phyloP scores from a whole-genome alignment of 345 rosid species.

The Acer saccharum region DNA sequence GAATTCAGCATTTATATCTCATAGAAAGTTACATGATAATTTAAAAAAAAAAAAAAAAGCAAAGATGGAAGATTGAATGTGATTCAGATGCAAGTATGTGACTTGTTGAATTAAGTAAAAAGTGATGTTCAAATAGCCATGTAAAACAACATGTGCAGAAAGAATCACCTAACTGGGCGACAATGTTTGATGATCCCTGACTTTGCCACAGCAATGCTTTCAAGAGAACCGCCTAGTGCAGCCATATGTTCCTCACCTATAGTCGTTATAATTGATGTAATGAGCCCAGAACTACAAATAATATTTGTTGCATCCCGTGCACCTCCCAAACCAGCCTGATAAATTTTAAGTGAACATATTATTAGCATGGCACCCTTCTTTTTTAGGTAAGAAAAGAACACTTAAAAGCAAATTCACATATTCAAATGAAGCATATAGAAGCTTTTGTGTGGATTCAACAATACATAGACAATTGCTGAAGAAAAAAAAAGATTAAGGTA shows the following conservation, averaged over 20 bases:
- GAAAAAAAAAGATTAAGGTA: background rate
- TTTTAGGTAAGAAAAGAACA: background rate
- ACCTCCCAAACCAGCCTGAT: conserved; percentile 90
- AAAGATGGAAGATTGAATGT: background rate
- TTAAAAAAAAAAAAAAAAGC: background rate
- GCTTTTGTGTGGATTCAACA: background rate
- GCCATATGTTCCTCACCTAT: conserved; percentile 82
- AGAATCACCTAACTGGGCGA: conserved; percentile 85
- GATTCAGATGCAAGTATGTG: background rate
- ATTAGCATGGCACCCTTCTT: background rate
- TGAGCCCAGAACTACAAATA: conserved; percentile 58
- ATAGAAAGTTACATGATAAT: background rate
- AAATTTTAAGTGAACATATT: background rate
- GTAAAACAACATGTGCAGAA: conserved; percentile 2
- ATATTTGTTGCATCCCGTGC: conserved; percentile 91
- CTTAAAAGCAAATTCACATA: background rate
- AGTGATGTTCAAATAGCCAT: background rate
- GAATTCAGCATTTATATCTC: background rate
- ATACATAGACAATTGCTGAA: background rate
- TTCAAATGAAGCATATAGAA: background rate
- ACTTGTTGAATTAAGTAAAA: background rate
- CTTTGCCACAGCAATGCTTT: conserved; percentile 84
- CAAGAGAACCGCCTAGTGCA: conserved; percentile 88
- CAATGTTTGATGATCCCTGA: conserved; percentile 75
- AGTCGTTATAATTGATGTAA: conserved; percentile 74